Evolutionary conservation across 2,329 filamentous ascomycete species (phyloP), one percentile per base, ranked within the genome.

Genomic region (Penicillium sp.): DNA sequence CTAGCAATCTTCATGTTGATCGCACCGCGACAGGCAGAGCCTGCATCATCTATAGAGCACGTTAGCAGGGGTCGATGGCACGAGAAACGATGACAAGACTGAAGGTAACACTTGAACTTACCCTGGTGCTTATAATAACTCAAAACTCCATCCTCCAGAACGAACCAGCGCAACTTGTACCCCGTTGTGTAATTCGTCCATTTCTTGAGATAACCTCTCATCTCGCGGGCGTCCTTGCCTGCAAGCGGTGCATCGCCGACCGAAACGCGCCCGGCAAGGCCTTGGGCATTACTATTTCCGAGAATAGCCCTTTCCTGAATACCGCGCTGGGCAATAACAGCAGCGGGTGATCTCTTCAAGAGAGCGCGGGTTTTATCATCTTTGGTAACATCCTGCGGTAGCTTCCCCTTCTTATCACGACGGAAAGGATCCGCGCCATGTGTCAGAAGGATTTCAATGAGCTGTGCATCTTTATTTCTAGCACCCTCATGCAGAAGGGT

Each of bases 161-260:
- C 94, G 72, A 99, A 99, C 93, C 93, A 99, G 59, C 94, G 84
- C 62, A 99, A 76, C 78, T 99, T 96, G 78, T 97, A 99, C 9
- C 94, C 94, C 71, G 90, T 93, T 23, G 93, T 93, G 73, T 99
- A 99, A 73, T 99, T 99, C 48, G 94, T 99, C 94, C 94, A 99
- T 75, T 99, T 99, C 78, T 97, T 97, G 56, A 99, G 81, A 73
- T 97, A 99, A 7, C 94, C 94, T 78, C 96, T 97, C 90, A 99
- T 97, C 76, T 97, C 93, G 48, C 93, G 85, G 19, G 90, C 89
- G 71, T 99, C 94, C 65, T 93, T 92, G 17, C 89, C 89, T 27
- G 89, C 89, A 58, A 85, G 75, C 17, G 81, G 79, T 49, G 75
- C 74, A 38, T 86, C 84, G 1, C 74, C 75, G n/a, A 69, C 64